These are phyloP conservation scores for Metarhizium anisopliae DNA, from an alignment of 2,329 filamentous ascomycete species.

Conservation along the genomic window DNA sequence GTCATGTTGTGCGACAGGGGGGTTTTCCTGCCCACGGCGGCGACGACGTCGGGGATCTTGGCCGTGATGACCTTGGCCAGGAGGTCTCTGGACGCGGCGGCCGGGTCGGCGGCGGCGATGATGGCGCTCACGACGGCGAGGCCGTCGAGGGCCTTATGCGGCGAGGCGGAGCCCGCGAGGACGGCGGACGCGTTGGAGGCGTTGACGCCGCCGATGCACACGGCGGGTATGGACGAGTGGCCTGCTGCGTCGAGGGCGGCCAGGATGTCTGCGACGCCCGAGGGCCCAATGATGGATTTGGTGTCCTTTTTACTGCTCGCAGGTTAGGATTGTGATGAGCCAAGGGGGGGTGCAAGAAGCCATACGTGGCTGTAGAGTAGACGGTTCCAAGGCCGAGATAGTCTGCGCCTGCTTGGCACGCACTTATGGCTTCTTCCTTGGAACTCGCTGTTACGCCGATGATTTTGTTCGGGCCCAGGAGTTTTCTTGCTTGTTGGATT, in stretches of 20 bases:
- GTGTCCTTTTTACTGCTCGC: slow-evolving; percentile 68
- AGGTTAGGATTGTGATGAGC: neutral
- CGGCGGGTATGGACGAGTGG: slow-evolving; percentile 45
- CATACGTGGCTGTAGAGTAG: slow-evolving; percentile 72
- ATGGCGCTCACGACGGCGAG: slow-evolving; percentile 87
- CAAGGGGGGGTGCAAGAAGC: slow-evolving; percentile 10
- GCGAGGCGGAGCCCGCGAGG: slow-evolving; percentile 51
- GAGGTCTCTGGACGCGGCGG: slow-evolving; percentile 52
- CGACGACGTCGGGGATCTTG: slow-evolving; percentile 40
- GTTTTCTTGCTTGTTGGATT: slow-evolving; percentile 44
- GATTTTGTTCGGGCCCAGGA: slow-evolving; percentile 70
- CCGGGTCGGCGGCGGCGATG: slow-evolving; percentile 61
- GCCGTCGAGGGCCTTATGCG: slow-evolving; percentile 59
- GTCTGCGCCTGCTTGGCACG: slow-evolving; percentile 69
- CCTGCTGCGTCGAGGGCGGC: slow-evolving; percentile 43
- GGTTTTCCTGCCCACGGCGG: slow-evolving; percentile 49
- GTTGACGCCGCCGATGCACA: slow-evolving; percentile 88
- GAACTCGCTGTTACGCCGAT: slow-evolving; percentile 83
- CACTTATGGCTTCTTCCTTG: slow-evolving; percentile 60
- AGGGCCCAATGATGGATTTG: slow-evolving; percentile 53
- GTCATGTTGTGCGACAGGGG: slow-evolving; percentile 96
- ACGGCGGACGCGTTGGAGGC: slow-evolving; percentile 65
- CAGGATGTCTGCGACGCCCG: slow-evolving; percentile 45
- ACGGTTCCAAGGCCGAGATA: slow-evolving; percentile 90
- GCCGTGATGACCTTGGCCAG: slow-evolving; percentile 38